Percentiles rank a stretch among this genome's conserved stretches.
Conservation (phyloP, 768 basidiomycete genomes). For the Pisolithus sp. region DNA sequence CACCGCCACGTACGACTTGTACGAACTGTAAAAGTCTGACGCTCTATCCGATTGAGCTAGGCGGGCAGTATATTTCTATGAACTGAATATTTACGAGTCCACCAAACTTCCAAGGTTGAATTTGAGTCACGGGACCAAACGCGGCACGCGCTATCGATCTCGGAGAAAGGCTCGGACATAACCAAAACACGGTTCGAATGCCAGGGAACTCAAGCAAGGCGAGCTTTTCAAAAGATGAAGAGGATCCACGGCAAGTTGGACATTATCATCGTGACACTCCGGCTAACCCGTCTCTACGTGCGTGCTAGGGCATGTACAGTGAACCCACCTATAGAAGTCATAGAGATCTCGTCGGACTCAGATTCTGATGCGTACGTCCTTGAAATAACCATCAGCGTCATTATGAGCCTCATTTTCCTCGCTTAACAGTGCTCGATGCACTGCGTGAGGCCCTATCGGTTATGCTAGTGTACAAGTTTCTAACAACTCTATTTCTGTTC, state of each 20-base stretch:
- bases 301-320: not conserved
- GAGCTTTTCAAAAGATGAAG: too few species aligned
- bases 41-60: conserved; percentile 49
- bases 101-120: too few species aligned
- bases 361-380: conserved; percentile 32
- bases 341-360: conserved; percentile 51
- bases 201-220: too few species aligned
- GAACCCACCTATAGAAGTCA: conserved; percentile 29
- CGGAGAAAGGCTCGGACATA: too few species aligned
- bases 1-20: conserved; percentile 30
- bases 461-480: not conserved
- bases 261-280: too few species aligned
- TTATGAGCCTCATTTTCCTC: not conserved
- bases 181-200: too few species aligned
- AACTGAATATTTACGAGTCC: not conserved
- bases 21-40: conserved; percentile 53
- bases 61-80: conserved; percentile 26
- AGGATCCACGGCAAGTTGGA: too few species aligned
- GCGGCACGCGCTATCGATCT: too few species aligned
- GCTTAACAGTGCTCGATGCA: not conserved
- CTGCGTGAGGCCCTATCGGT: not conserved
- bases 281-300: not conserved
- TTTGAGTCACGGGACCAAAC: too few species aligned
- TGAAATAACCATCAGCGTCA: not conserved
- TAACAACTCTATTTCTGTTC: not conserved